Base-by-base conservation (phyloP, 306 rosid genomes). In the Fragaria ananassa region DNA sequence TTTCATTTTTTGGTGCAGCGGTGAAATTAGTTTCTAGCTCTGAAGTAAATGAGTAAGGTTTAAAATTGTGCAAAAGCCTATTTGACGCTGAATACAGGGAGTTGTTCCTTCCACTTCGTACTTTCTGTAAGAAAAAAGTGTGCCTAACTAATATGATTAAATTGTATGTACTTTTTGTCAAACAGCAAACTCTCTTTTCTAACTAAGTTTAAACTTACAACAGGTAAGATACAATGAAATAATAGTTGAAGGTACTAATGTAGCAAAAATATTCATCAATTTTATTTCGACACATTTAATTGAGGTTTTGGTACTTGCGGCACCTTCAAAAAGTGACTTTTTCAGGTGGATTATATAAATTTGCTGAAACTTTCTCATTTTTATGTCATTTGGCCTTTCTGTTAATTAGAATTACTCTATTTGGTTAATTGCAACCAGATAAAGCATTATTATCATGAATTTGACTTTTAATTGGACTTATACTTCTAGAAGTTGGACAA, bases 141-240 rank as follows among this genome's bases (percentile, higher is more conserved):
- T 56, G 17, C 2, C 8, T 37, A 18, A 68, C 14, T 31, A 68
- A 45, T 41, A 12, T 9, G 23, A 4, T 68, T 19, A 6, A 6
- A 53, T 57, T 39, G 21, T 60, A 5, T 25, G 6, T 14, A 2
- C 10, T 41, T 3, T 29, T 4, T 45, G 49, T 45, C 11, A 11
- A 10, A 45, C 49, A 45, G 0, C 13, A 9, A 45, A 45, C 14
- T 45, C 49, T 45, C 49, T 9, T 45, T 4, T 45, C 49, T 45
- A 58, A 21, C 41, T 37, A 37, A 37, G 41, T 21, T 25, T 18
- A 31, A 29, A 9, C 78, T 42, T 58, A 10, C 57, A 17, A 84
- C 89, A 93, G 97, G 84, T 93, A 64, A 74, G 71, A 84, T 89
- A 90, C 85, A 83, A 84, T 17, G 98, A 93, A 81, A 56, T 93